Evolutionary conservation across 257 asterid species (phyloP), one percentile per base, ranked within the genome.

Genomic region (Echium plantagineum): DNA sequence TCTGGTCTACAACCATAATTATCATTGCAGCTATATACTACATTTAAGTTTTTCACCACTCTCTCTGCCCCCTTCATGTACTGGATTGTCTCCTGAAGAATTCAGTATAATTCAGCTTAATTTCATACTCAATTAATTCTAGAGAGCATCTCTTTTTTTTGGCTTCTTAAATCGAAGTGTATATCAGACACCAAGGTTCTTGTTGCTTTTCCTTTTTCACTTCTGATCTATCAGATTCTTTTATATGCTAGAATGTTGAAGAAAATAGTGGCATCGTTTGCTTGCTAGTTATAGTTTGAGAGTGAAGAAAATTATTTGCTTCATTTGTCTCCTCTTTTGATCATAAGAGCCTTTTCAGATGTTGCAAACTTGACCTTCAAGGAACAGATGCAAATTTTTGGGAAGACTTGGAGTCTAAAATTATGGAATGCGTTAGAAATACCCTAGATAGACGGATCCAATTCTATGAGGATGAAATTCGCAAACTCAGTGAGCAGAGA

Each of bases 401-500:
- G 99, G 91, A 86, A 55, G 99, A 86, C 70, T 73, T 93, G 80
- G 97, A 93, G 78, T 79, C 83, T 19, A 93, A 89, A 79, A 67
- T 83, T 58, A 73, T 80, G 82, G 99, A 93, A 67, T 93, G 96
- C 79, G 76, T 93, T 62, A 81, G 84, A 78, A 93, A 86, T 79
- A 93, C 97, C 49, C 94, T 93, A 68, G 99, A 93, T 66, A 77
- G 81, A 53, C 87, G 99, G 68, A 79, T 86, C 68, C 99, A 84
- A 64, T 93, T 93, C 81, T 93, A 93, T 68, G 99, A 86, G 79
- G 99, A 93, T 55, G 99, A 93, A 77, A 84, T 93, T 64, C 86
- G 99, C 58, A 93, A 86, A 86, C 99, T 89, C 75, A 93, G 99
- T 38, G 99, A 93, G 74, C 95, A 84, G 69, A 85, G 95, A 53